A percentile compares a stretch with the other conserved stretches of the same genome.
Evolutionary conservation across 805 yeast species (phyloP).

Genomic region (Wickerhamiella azyma): DNA sequence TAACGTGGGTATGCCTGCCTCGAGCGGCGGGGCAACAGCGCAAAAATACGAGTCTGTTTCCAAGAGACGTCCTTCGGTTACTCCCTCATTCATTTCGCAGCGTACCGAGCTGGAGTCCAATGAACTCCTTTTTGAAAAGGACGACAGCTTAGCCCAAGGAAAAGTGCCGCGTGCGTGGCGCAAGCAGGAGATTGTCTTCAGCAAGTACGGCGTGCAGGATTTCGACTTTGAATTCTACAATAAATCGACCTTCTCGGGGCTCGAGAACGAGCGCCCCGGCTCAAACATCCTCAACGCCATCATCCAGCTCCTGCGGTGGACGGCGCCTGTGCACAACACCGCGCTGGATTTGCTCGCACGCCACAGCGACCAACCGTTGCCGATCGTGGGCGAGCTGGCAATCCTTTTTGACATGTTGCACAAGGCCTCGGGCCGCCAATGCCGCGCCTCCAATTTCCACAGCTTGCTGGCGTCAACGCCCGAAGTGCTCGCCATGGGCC

Average conservation of each 20-base stretch:
- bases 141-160: conserved; percentile 23
- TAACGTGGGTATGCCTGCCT: conserved; percentile 48
- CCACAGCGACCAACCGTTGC: conserved; percentile 24
- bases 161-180: conserved; percentile 62
- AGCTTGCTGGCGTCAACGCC: conserved; percentile 34
- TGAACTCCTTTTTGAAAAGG: conserved; percentile 14
- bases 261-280: conserved; percentile 68
- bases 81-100: conserved; percentile 44
- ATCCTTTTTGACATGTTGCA: conserved; percentile 83
- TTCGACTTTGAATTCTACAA: conserved; percentile 85
- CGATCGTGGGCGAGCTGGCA: conserved; percentile 65
- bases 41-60: conserved; percentile 16
- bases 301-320: conserved; percentile 65
- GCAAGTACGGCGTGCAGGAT: conserved; percentile 84
- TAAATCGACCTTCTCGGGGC: conserved; percentile 57
- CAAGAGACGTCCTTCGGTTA: conserved; percentile 23
- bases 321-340: conserved; percentile 57
- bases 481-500: conserved; percentile 39
- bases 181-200: conserved; percentile 62
- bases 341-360: conserved; percentile 42
- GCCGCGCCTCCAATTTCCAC: conserved; percentile 71
- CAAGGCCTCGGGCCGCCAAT: conserved; percentile 65
- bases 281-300: conserved; percentile 68
- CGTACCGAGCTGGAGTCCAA: conserved; percentile 26
- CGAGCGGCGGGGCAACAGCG: conserved; percentile 32